Base-by-base conservation (phyloP, 1,139 yeast genomes). In the Yamadazyma membranifaciens region DNA sequence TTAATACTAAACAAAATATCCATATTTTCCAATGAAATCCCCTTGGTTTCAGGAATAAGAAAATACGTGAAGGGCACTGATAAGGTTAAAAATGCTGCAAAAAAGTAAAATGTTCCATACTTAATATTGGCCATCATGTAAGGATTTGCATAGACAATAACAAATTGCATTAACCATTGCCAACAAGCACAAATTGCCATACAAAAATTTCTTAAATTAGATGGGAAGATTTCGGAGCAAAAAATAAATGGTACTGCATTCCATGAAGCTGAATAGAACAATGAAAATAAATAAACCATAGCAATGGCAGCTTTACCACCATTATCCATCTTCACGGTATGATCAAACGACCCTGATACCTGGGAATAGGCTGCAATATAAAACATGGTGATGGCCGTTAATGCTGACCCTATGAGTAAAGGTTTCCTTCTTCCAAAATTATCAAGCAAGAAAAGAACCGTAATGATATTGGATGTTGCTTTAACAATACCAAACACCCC, bases 401-500 rank as follows among this genome's bases (percentile, higher is more conserved):
- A 64, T 10, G 57, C 37, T 2, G 76, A 48, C 24, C 73, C 69
- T 44, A 52, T 47, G 45, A 70, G 56, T 38, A 73, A 64, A 2
- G 78, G 67, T 3, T 61, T 52, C 39, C 78, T 65, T 50, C 81
- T 64, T 24, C 79, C 81, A 45, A 69, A 50, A 31, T 50, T 45
- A 52, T 75, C 80, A 17, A 75, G 72, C 32, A 73, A 51, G 44
- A 67, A 67, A 43, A 73, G 57, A 3, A 74, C 67, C 63, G 73
- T 65, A 12, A 63, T 43, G 9, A 73, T 53, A 2, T 75, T 62
- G 0, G 73, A 62, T 9, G 62, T 54, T 9, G 71, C 67, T 49
- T 76, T 76, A 35, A 71, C 59, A 26, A 77, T 62, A 32, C 83
- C 80, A 54, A 78, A 79, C 36, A 78, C 66, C 43, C 83, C 83